A percentile compares a stretch with the other conserved stretches of the same genome.
phyloP scores from a whole-genome alignment of 441 rosid species.

The Gossypium laxum region DNA sequence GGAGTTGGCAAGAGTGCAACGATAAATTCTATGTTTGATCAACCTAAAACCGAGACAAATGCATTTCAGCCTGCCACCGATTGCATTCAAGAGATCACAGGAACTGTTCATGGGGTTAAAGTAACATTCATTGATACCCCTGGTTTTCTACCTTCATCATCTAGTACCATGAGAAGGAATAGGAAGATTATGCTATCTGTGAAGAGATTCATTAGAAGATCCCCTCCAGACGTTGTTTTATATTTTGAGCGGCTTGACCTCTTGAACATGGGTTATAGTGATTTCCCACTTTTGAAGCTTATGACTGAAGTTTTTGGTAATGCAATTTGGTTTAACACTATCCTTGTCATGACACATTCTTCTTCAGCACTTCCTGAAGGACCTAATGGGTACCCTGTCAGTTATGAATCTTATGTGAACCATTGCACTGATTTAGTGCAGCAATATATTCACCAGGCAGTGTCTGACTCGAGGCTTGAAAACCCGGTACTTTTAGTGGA shows the following conservation, averaged over 20 bases:
- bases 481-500: constrained; percentile 73
- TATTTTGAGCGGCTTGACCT: constrained; percentile 73
- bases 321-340: constrained; percentile 79
- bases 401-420: constrained; percentile 58
- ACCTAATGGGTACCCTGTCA: constrained; percentile 47
- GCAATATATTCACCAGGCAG: constrained; percentile 55
- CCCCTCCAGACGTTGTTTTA: constrained; percentile 73
- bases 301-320: constrained; percentile 63
- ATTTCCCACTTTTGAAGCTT: constrained; percentile 64
- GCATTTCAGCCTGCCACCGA: constrained; percentile 74
- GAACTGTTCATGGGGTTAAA: constrained; percentile 57
- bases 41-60: constrained; percentile 49
- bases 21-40: constrained; percentile 75
- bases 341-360: constrained; percentile 83
- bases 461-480: constrained; percentile 59
- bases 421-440: constrained; percentile 62
- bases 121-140: constrained; percentile 81
- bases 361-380: constrained; percentile 57
- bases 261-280: constrained; percentile 47
- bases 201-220: constrained; percentile 53
- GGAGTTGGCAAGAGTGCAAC: constrained; percentile 98
- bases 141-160: constrained; percentile 54
- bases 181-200: constrained; percentile 60
- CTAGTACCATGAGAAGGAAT: constrained; percentile 49
- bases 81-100: constrained; percentile 55